Conservation (phyloP, 768 basidiomycete genomes). For the Collybiopsis confluens region DNA sequence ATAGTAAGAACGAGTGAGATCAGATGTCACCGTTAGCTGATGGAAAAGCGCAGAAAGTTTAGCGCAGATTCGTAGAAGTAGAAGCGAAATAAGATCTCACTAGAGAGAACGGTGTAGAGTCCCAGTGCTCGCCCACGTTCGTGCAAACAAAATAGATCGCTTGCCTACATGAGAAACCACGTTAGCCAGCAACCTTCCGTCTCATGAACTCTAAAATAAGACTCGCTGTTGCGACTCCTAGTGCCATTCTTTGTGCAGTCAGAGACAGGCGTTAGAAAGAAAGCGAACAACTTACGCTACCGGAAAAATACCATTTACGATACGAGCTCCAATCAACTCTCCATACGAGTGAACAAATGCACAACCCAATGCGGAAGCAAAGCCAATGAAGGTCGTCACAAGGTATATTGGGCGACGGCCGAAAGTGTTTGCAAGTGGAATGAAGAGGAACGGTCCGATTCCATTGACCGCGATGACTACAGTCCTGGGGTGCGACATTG, state of each 20-base stretch:
- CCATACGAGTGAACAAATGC: slow-evolving; percentile 13
- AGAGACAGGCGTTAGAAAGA: neutral
- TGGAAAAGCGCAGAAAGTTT: neutral
- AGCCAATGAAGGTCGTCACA: slow-evolving; percentile 13
- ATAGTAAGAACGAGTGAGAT: neutral
- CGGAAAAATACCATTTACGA: neutral
- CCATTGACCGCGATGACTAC: slow-evolving; percentile 12
- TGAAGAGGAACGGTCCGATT: slow-evolving; percentile 17
- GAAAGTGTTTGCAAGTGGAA: slow-evolving; percentile 17
- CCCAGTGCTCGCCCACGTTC: neutral
- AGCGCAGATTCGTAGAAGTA: too few species aligned
- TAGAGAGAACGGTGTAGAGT: neutral
- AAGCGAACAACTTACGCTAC: neutral
- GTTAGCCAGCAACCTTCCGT: neutral
- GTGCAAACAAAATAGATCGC: neutral
- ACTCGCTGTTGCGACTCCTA: neutral
- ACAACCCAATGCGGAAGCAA: slow-evolving; percentile 14
- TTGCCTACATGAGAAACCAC: neutral
- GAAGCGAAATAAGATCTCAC: too few species aligned
- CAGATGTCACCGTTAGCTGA: neutral
- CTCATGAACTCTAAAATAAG: neutral
- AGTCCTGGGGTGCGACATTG: neutral
- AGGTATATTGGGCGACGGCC: slow-evolving; percentile 18
- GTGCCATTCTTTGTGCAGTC: neutral
- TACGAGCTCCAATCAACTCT: slow-evolving; percentile 14